Evolutionary conservation across 1,284 basidiomycete species (phyloP).

Genomic region (Microbotryum silenes-acaulis): DNA sequence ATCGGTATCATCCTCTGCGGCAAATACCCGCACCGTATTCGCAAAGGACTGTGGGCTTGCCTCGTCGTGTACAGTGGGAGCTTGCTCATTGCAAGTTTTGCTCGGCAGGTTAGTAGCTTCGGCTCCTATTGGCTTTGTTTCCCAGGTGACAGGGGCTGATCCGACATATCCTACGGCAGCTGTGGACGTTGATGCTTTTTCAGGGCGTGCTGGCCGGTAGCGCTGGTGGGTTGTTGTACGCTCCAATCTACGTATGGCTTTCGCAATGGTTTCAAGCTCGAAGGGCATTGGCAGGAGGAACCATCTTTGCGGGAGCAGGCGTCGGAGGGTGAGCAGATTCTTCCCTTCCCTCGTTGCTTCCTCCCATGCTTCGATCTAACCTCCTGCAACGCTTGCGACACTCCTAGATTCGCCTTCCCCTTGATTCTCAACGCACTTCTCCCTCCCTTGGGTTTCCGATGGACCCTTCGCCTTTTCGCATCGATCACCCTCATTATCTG

Average conservation of each 20-base stretch:
- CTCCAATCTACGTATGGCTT: conserved; percentile 21
- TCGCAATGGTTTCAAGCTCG: conserved; percentile 27
- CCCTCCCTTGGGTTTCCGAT: conserved; percentile 26
- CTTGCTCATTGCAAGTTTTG: conserved; percentile 24
- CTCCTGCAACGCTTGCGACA: too few species aligned
- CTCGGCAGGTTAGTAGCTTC: conserved; percentile 18
- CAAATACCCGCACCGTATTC: conserved; percentile 13
- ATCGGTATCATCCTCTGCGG: conserved; percentile 8
- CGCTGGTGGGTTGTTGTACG: conserved; percentile 9
- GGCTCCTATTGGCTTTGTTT: too few species aligned
- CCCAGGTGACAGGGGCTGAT: not conserved
- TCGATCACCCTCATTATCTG: conserved; percentile 12
- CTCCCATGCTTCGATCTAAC: too few species aligned
- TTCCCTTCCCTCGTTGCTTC: too few species aligned
- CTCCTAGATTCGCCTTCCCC: conserved; percentile 17
- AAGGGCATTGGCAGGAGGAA: conserved; percentile 16
- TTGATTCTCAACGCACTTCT: conserved; percentile 27
- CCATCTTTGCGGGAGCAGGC: conserved; percentile 29
- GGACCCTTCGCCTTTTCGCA: conserved; percentile 33
- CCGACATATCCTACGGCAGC: conserved; percentile 20
- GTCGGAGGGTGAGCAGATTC: conserved; percentile 22
- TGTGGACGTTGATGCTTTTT: conserved; percentile 15
- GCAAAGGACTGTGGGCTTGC: conserved; percentile 12
- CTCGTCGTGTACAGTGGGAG: conserved; percentile 17
- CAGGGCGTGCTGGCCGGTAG: not conserved